Conservation (phyloP, 352 stramenopile genomes). For the Globisporangium ultimum region DNA sequence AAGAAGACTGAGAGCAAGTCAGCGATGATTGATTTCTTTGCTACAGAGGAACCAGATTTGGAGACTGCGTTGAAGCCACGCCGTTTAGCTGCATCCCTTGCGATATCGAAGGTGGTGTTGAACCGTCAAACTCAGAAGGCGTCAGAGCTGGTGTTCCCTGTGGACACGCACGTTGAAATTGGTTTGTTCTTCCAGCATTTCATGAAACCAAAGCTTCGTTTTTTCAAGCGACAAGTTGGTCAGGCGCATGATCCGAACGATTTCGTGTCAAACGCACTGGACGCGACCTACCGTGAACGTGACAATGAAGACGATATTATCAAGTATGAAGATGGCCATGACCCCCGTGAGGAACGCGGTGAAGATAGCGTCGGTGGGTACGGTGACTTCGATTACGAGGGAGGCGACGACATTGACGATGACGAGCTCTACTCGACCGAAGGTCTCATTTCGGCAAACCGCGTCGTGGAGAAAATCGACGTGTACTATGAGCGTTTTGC, state of each 20-base stretch:
- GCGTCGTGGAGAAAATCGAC: slow-evolving; percentile 94
- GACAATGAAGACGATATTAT: slow-evolving; percentile 26
- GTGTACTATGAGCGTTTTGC: slow-evolving; percentile 92
- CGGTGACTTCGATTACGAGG: slow-evolving; percentile 39
- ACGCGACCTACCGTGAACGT: slow-evolving; percentile 26
- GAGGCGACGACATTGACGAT: slow-evolving; percentile 8
- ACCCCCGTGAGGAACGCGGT: not conserved
- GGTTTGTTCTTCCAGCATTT: slow-evolving; percentile 75
- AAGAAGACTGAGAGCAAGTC: slow-evolving; percentile 41
- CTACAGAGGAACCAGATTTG: slow-evolving; percentile 37
- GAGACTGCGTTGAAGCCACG: slow-evolving; percentile 39
- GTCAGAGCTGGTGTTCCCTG: slow-evolving; percentile 64
- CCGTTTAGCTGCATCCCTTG: slow-evolving; percentile 29
- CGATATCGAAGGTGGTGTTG: slow-evolving; percentile 45
- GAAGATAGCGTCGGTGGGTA: slow-evolving; percentile 8
- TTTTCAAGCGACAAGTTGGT: slow-evolving; percentile 42
- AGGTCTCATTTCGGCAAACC: slow-evolving; percentile 79
- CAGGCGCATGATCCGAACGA: slow-evolving; percentile 4
- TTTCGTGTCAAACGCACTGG: slow-evolving; percentile 17
- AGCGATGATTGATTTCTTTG: slow-evolving; percentile 55
- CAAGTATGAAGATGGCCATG: slow-evolving; percentile 1
- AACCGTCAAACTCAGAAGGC: slow-evolving; percentile 53
- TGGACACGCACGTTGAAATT: slow-evolving; percentile 72
- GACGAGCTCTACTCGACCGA: slow-evolving; percentile 51
- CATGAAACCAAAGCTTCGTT: slow-evolving; percentile 63